Conservation (phyloP, 1,139 yeast genomes). For the Spencermartinsiella ligniputridi region DNA sequence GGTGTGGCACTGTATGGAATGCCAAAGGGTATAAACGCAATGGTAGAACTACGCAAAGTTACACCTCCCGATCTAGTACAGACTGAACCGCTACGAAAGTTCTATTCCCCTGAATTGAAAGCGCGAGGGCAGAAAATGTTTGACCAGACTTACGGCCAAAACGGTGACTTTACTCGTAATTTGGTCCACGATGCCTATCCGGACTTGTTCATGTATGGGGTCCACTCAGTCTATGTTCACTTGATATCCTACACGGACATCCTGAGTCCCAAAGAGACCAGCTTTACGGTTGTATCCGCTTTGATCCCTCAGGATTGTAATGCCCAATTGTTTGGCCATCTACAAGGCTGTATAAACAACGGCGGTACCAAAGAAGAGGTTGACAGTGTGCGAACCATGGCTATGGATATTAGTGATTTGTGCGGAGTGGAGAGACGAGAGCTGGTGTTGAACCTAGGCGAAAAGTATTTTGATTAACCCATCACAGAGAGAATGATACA, state of each 20-base stretch:
- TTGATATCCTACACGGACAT: constrained; percentile 62
- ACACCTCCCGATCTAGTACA: constrained; percentile 51
- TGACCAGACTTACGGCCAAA: constrained; percentile 68
- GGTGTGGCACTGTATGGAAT: constrained; percentile 72
- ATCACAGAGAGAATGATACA: too few species aligned
- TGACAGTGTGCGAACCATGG: constrained; percentile 52
- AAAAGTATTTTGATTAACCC: too few species aligned
- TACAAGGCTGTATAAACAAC: constrained; percentile 72
- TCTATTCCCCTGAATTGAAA: constrained; percentile 8
- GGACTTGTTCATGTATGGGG: constrained; percentile 70
- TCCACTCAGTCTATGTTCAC: constrained; percentile 71
- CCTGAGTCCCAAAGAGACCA: constrained; percentile 62
- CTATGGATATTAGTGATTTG: constrained; percentile 65
- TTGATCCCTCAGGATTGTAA: constrained; percentile 87
- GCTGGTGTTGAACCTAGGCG: constrained; percentile 49
- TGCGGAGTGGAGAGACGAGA: constrained; percentile 66
- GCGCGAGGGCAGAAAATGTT: constrained; percentile 60
- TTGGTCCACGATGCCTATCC: constrained; percentile 75
- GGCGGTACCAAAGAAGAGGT: constrained; percentile 66
- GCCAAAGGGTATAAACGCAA: constrained; percentile 76
- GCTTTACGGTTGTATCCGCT: constrained; percentile 69
- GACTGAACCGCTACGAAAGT: constrained; percentile 22
- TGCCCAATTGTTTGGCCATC: constrained; percentile 84
- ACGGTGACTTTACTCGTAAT: constrained; percentile 56
- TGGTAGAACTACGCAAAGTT: constrained; percentile 55